Evolutionary conservation across 2,329 filamentous ascomycete species (phyloP), one percentile per base, ranked within the genome.

Genomic region (Penicillium sp.): DNA sequence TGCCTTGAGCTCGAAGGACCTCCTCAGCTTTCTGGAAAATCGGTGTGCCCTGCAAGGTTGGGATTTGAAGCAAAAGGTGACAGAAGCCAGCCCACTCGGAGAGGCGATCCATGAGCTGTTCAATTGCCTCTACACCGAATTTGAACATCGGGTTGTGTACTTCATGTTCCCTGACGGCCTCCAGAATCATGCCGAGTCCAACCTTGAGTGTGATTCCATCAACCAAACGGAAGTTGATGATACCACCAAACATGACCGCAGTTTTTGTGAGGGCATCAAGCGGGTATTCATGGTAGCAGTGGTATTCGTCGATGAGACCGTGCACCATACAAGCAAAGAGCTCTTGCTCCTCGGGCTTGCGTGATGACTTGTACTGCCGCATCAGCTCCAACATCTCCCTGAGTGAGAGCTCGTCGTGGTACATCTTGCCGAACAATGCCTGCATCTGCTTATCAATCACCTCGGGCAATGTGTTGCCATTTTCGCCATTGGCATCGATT

Each of bases 301-400:
- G 88, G 72, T 97, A 99, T 77, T 99, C 94, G 66, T 99, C 94
- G 66, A 99, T 97, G 4, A 99, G 80, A 1, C 94, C 94, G 68
- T 97, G 92, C 33, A 99, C 96, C 92, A 99, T 99, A 77, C 93
- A 97, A 14, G 93, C 90, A 71, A 99, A 99, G 6, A 97, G 84
- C 70, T 99, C 94, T 71, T 97, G 94, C 57, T 97, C 91, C 15
- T 88, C 79, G 1, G 90, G 83, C 57, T 94, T 89, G 46, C 86
- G 85, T 0, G 95, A 97, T 53, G 86, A 86, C 72, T 99, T 97
- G 77, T 96, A 96, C 53, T 85, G 83, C 60, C 91, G 87, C 67
- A 99, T 84, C 37, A 91, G 85, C 58, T 89, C 87, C 49, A 99
- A 89, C 61, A 99, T 89, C 52, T 90, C 86, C 53, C 90, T 85